phyloP scores from a whole-genome alignment of 805 yeast genomes.

The Starmerella stigmatis region DNA sequence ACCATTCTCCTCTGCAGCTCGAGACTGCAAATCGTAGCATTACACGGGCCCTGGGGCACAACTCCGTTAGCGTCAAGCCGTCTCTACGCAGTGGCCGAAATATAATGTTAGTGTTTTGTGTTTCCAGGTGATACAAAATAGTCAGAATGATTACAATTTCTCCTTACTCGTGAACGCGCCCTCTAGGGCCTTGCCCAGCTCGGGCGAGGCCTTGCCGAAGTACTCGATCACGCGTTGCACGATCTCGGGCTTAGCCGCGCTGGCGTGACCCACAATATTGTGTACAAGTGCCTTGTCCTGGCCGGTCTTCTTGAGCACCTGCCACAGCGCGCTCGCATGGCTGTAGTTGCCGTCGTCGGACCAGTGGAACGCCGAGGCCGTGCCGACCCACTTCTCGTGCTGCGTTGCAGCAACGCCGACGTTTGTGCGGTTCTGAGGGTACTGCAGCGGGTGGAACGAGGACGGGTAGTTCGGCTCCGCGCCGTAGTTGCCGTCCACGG shows the following conservation, averaged over 20 bases:
- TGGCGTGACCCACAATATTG: slow-evolving; percentile 67
- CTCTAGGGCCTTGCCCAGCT: slow-evolving; percentile 50
- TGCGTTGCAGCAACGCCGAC: slow-evolving; percentile 28
- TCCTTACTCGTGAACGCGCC: slow-evolving; percentile 4
- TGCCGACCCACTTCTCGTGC: slow-evolving; percentile 73
- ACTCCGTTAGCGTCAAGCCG: too few species aligned
- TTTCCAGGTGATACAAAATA: neutral
- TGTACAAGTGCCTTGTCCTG: slow-evolving; percentile 78
- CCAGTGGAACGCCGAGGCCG: slow-evolving; percentile 85
- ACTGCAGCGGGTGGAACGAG: slow-evolving; percentile 31
- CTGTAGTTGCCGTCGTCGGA: slow-evolving; percentile 59
- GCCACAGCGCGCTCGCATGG: slow-evolving; percentile 71
- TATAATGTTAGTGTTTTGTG: too few species aligned
- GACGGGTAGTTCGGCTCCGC: slow-evolving; percentile 44
- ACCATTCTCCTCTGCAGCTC: too few species aligned
- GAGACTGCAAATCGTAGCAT: too few species aligned
- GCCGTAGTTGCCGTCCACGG: slow-evolving; percentile 39
- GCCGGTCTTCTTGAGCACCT: slow-evolving; percentile 66
- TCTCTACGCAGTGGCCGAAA: too few species aligned
- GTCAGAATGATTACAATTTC: neutral
- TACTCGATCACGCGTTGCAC: slow-evolving; percentile 70
- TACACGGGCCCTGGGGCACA: too few species aligned
- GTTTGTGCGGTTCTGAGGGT: slow-evolving; percentile 21
- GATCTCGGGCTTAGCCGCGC: slow-evolving; percentile 57
- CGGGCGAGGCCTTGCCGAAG: slow-evolving; percentile 62